Evolutionary conservation across 352 stramenopile species (phyloP).

Genomic region (Blastocystis hominis): DNA sequence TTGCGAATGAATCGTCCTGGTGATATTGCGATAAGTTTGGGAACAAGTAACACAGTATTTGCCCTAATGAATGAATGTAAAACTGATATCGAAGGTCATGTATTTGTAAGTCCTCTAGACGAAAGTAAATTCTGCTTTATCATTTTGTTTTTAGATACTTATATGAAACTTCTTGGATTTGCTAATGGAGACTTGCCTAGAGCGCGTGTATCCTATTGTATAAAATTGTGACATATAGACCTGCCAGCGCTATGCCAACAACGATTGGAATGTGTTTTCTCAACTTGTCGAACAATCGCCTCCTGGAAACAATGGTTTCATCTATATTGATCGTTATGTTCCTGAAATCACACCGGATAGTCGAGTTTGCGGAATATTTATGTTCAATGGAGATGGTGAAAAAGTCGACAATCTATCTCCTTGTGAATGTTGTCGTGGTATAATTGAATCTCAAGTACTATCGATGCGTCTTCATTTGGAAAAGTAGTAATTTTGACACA

Average conservation of each 20-base stretch:
- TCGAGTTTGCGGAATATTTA: not conserved
- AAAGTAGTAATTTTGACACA: not conserved
- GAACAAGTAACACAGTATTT: slow-evolving; percentile 61
- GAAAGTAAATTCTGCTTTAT: slow-evolving; percentile 9
- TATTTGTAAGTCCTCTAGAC: slow-evolving; percentile 59
- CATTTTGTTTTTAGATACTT: not conserved
- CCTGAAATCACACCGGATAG: slow-evolving; percentile 30
- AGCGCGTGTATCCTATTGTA: no score
- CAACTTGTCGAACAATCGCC: not conserved
- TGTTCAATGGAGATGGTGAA: not conserved
- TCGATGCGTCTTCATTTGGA: slow-evolving; percentile 42
- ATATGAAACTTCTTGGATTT: slow-evolving; percentile 60
- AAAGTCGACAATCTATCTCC: not conserved
- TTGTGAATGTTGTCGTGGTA: not conserved
- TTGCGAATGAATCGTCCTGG: slow-evolving; percentile 33
- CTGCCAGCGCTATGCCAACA: not conserved
- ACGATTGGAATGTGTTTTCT: not conserved
- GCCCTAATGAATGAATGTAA: not conserved
- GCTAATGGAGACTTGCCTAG: slow-evolving; percentile 25
- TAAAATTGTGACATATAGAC: no score
- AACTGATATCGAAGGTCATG: slow-evolving; percentile 35
- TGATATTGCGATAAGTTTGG: slow-evolving; percentile 60
- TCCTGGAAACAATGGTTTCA: not conserved
- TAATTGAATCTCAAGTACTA: slow-evolving; percentile 49
- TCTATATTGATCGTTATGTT: not conserved